Evolutionary conservation across 2,329 filamentous ascomycete species (phyloP).

Genomic region (Clathrospora elynae): DNA sequence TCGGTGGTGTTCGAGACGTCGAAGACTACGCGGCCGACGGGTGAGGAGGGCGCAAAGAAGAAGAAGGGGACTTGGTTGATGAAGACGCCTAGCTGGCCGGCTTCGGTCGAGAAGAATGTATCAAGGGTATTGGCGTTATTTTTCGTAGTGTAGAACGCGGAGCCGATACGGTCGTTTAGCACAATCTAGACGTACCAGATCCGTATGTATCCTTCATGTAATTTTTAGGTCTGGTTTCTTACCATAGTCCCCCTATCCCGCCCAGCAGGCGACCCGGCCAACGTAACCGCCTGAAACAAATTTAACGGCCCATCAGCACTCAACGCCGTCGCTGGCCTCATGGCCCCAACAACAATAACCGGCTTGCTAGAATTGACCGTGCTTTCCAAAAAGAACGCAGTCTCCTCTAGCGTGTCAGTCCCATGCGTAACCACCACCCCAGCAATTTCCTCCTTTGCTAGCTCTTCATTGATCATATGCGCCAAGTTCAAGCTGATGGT

Average conservation of each 20-base stretch:
- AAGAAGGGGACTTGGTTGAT: conserved; percentile 64
- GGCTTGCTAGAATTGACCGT: conserved; percentile 64
- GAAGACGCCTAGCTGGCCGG: conserved; percentile 61
- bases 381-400: conserved; percentile 66
- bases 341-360: conserved; percentile 64
- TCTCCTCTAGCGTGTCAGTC: conserved; percentile 69
- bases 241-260: conserved; percentile 60
- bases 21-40: conserved; percentile 52
- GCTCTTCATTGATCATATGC: conserved; percentile 56
- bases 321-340: conserved; percentile 66
- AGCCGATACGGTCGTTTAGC: conserved; percentile 65
- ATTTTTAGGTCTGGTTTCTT: accelerated
- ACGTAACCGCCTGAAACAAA: conserved; percentile 63
- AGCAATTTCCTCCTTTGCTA: conserved; percentile 51
- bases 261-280: conserved; percentile 57
- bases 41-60: conserved; percentile 60
- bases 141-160: conserved; percentile 64
- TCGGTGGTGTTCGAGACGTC: conserved; percentile 48
- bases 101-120: conserved; percentile 64
- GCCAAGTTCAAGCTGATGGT: conserved; percentile 57
- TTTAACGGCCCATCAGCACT: conserved; percentile 68
- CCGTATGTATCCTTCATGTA: not conserved
- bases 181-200: conserved; percentile 50
- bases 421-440: conserved; percentile 67
- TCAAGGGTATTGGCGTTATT: conserved; percentile 67